Base-by-base conservation (phyloP, 2,329 filamentous ascomycete genomes). In the Chrysosporium keratinophilum region DNA sequence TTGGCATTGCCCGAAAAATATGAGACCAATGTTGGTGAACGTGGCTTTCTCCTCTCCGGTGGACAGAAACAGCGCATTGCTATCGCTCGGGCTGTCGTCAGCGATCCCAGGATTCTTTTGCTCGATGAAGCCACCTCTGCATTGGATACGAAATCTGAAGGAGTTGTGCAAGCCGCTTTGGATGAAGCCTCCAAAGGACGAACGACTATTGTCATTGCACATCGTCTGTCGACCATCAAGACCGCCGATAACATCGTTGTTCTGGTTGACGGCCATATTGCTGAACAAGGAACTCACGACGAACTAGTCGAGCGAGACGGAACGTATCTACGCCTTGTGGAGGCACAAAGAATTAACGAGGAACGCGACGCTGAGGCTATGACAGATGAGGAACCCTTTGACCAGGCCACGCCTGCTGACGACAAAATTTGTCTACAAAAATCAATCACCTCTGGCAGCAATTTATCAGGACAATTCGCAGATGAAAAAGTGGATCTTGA, bases 11-110 rank as follows among this genome's bases (percentile, higher is more conserved):
- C 93, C 0, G 86, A 97, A 61, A 86, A 87, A 1, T 97, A 97
- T 63, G 81, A 95, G 60, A 97, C 93, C 0, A 84, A 94, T 60
- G 91, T 97, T n/a, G 93, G 93, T 54, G 89, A 97, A 69, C 84
- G 90, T 58, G 93, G 93, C 9, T 95, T 95, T 66, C 73, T 96
- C 50, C 77, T 98, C 7, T 95, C 88, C 53, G 93, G 93, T 67
- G 93, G 93, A 35, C 93, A 98, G 71, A 95, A 96, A 69, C 93
- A 97, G 71, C 87, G 93, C 62, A 94, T 97, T 64, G 90, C 91
- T 11, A 96, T 97, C 69, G 89, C 91, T 6, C 79, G 89, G 64
- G 90, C 90, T 39, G 81, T 96, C 54, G 88, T 96, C 31, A 91
- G 86, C 15, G 87, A 96, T 62, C 91, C 91, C 0, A 94, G 90